A percentile compares a stretch with the other conserved stretches of the same genome.
phyloP scores from a whole-genome alignment of 2,329 filamentous ascomycete genomes.

The Biscogniauxia mediterranea region DNA sequence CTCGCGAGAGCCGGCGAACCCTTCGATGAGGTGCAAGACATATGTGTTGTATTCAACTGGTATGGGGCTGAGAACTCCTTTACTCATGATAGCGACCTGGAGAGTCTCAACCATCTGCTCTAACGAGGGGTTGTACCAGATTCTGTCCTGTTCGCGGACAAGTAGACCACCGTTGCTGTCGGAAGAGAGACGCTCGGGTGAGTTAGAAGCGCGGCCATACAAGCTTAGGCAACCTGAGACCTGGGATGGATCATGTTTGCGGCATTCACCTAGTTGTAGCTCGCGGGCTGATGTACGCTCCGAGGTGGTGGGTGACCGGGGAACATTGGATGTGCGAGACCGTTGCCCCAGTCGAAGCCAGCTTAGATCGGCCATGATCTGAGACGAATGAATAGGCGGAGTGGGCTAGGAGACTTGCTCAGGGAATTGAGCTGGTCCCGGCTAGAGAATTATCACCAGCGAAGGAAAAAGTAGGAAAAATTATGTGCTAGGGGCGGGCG shows the following conservation, averaged over 20 bases:
- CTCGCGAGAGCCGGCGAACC: constrained; percentile 32
- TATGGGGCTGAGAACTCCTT: constrained; percentile 33
- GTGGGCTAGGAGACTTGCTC: background rate
- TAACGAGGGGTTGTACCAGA: constrained; percentile 41
- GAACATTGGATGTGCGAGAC: constrained; percentile 20
- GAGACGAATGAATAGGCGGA: background rate
- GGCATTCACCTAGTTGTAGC: constrained; percentile 5
- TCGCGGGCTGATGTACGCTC: constrained; percentile 9
- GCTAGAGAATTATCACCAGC: no score
- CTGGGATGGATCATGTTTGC: constrained; percentile 15
- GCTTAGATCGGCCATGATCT: constrained; percentile 20
- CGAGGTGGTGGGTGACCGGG: constrained; percentile 14
- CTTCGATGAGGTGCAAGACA: constrained; percentile 40
- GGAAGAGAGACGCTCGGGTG: constrained; percentile 8
- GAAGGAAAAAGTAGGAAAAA: no score
- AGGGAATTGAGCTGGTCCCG: no score
- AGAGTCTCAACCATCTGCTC: constrained; percentile 45
- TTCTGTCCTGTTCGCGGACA: constrained; percentile 27
- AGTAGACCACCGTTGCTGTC: constrained; percentile 8
- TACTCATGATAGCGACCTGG: constrained; percentile 42
- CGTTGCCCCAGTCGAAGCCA: constrained; percentile 27
- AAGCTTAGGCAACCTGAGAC: constrained; percentile 25
- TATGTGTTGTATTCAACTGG: constrained; percentile 43
- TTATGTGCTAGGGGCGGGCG: no score
- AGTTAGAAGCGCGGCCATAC: constrained; percentile 10